Evolutionary conservation across 257 asterid species (phyloP).

Genomic region (Salvia miltiorrhiza): DNA sequence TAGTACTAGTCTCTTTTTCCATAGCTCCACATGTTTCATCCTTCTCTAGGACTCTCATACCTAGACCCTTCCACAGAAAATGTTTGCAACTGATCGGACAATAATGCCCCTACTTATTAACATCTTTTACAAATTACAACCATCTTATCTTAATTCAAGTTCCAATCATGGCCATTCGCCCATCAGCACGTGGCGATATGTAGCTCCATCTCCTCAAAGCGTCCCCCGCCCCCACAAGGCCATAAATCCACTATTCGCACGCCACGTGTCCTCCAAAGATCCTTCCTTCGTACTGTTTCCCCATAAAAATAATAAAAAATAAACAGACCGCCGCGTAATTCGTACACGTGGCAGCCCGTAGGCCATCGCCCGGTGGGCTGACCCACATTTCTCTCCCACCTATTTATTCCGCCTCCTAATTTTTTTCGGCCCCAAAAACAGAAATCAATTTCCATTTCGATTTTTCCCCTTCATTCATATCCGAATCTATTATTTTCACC

Average conservation of each 20-base stretch:
- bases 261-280: slow-evolving; percentile 19
- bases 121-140: no score
- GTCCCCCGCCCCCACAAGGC: neutral
- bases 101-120: neutral
- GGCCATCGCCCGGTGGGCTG: neutral
- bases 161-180: neutral
- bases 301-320: neutral
- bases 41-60: no score
- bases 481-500: neutral
- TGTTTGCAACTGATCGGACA: neutral
- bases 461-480: neutral
- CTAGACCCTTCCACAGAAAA: neutral
- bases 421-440: neutral
- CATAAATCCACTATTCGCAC: neutral
- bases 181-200: neutral
- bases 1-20: neutral
- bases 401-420: slow-evolving; percentile 12
- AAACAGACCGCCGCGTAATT: slow-evolving; percentile 3
- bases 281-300: neutral
- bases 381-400: slow-evolving; percentile 8
- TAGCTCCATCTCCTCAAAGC: neutral
- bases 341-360: slow-evolving; percentile 26
- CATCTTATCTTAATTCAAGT: neutral
- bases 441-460: slow-evolving; percentile 8
- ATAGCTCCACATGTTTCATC: no score